Evolutionary conservation across 257 asterid genomes (phyloP).

Genomic region (Salvia miltiorrhiza): DNA sequence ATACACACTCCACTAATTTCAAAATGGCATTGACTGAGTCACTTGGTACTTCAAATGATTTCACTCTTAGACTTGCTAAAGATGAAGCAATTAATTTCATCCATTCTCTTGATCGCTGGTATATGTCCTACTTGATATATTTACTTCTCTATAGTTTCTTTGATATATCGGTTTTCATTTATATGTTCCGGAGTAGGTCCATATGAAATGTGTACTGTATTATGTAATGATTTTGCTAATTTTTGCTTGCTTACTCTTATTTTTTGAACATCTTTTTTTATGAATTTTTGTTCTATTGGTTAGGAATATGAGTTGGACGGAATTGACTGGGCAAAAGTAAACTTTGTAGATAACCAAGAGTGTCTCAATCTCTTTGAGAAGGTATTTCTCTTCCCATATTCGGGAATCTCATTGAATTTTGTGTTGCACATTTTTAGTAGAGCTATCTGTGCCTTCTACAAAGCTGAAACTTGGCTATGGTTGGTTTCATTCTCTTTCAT

Average conservation of each 20-base stretch:
- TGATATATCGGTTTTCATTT: neutral
- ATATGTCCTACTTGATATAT: neutral
- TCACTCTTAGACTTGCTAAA: neutral
- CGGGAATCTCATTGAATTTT: neutral
- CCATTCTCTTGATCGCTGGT: conserved; percentile 12
- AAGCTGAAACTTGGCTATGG: neutral
- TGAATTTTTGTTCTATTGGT: neutral
- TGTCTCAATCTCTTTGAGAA: conserved; percentile 87
- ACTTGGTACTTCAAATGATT: conserved; percentile 10
- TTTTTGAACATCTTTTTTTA: neutral
- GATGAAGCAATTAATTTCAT: conserved; percentile 11
- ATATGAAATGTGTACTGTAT: neutral
- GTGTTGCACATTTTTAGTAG: neutral
- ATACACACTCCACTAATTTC: conserved; percentile 11
- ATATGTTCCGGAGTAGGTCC: neutral
- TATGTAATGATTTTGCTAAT: neutral
- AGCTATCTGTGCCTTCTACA: neutral
- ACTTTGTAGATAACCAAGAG: conserved; percentile 85
- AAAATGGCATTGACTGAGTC: neutral
- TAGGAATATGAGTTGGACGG: conserved; percentile 94
- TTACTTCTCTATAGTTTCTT: neutral
- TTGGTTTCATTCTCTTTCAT: neutral
- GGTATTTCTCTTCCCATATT: conserved; percentile 29
- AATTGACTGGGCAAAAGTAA: conserved; percentile 83
- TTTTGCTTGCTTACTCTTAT: neutral